Evolutionary conservation across 1,139 yeast genomes (phyloP).

Genomic region (Debaryomycetaceae sp.): DNA sequence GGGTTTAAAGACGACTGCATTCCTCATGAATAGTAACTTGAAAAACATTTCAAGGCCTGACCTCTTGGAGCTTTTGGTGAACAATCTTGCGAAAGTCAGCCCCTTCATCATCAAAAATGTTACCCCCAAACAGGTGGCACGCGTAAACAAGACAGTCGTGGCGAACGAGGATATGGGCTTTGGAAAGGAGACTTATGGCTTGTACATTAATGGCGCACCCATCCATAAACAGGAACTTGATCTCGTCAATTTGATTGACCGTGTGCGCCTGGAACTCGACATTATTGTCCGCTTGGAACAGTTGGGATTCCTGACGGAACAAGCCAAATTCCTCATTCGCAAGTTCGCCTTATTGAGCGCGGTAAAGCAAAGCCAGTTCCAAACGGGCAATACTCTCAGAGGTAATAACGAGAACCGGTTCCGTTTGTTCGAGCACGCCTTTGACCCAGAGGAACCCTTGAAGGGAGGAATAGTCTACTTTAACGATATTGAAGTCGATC

Average conservation of each 20-base stretch:
- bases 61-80: conserved; percentile 25
- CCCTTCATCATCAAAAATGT: conserved; percentile 14
- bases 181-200: conserved; percentile 33
- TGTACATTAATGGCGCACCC: conserved; percentile 56
- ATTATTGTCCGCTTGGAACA: conserved; percentile 16
- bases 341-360: conserved; percentile 36
- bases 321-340: conserved; percentile 27
- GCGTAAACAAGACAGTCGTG: conserved; percentile 12
- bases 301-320: conserved; percentile 24
- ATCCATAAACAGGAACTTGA: conserved; percentile 34
- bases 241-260: conserved; percentile 25
- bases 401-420: conserved; percentile 29
- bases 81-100: conserved; percentile 43
- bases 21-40: conserved; percentile 21
- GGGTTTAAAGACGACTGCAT: conserved; percentile 37
- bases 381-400: conserved; percentile 25
- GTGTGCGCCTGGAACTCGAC: conserved; percentile 25
- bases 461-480: conserved; percentile 51
- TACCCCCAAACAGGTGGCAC: conserved; percentile 5
- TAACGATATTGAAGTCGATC: conserved; percentile 65
- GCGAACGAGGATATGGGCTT: conserved; percentile 24
- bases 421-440: conserved; percentile 20
- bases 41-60: conserved; percentile 17
- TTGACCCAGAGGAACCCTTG: conserved; percentile 18
- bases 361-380: conserved; percentile 21